Conservation (phyloP, 306 rosid genomes). For the Astragalus glycyphyllos region DNA sequence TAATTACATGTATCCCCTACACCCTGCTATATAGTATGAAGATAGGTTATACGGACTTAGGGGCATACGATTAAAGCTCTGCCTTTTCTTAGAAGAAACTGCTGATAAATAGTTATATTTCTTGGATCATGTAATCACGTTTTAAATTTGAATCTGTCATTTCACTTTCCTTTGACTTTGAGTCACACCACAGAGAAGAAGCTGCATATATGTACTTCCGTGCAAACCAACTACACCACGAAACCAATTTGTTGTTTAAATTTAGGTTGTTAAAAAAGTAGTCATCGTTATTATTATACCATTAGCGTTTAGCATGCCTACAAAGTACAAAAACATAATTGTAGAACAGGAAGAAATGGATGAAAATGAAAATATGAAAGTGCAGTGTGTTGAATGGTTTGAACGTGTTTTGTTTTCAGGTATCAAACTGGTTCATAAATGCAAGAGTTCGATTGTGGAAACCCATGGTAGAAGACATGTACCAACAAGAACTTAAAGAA, state of each 20-base stretch:
- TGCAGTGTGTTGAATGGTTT: neutral
- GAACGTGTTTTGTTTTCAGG: constrained; percentile 53
- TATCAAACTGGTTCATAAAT: constrained; percentile 99
- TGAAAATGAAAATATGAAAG: too few species aligned
- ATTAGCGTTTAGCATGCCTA: too few species aligned
- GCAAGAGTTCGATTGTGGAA: constrained; percentile 99
- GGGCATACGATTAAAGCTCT: neutral
- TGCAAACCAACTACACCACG: too few species aligned
- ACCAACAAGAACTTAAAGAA: constrained; percentile 89
- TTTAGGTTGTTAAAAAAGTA: too few species aligned
- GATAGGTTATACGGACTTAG: constrained; percentile 10
- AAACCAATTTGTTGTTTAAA: too few species aligned
- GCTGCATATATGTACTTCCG: too few species aligned
- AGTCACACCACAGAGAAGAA: constrained; percentile 32
- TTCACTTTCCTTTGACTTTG: constrained; percentile 22
- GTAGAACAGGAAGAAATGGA: too few species aligned
- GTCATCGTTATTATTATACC: too few species aligned
- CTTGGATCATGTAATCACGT: neutral
- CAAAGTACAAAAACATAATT: too few species aligned
- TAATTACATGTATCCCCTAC: constrained; percentile 10
- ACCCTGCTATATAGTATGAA: neutral
- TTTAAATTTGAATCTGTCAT: constrained; percentile 28
- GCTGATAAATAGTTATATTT: constrained; percentile 42
- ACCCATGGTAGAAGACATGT: constrained; percentile 99
- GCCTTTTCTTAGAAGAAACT: constrained; percentile 32